Conservation (phyloP, 768 basidiomycete species). For the Russula foetens region DNA sequence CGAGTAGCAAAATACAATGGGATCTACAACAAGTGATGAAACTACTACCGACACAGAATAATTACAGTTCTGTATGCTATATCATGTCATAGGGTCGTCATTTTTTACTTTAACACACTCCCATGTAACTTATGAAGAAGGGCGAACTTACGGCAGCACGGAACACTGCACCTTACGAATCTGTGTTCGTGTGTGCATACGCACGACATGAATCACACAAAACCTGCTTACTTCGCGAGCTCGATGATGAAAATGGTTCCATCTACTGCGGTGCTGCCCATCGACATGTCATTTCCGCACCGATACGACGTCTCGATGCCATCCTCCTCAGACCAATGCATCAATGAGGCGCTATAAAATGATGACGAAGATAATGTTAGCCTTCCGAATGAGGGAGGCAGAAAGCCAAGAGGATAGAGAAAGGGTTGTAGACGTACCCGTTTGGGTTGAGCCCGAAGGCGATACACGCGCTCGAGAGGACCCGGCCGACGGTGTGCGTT, state of each 20-base stretch:
- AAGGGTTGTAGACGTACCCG: background rate
- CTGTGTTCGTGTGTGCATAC: background rate
- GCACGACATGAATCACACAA: background rate
- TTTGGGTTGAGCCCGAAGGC: constrained; percentile 2
- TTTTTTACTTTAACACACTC: no score
- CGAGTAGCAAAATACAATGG: no score
- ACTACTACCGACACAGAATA: no score
- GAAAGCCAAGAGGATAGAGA: background rate
- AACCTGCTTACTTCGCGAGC: constrained; percentile 10
- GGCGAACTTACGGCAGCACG: no score
- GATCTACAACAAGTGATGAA: no score
- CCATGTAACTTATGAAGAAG: no score
- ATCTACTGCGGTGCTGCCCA: constrained; percentile 6
- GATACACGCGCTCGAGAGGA: constrained; percentile 12
- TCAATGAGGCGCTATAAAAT: background rate
- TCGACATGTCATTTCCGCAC: constrained; percentile 1
- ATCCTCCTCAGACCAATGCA: constrained; percentile 4
- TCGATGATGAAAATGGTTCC: constrained; percentile 6
- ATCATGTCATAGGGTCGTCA: no score
- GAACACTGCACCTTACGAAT: background rate
- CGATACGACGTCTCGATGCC: background rate
- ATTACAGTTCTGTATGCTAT: no score
- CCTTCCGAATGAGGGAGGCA: background rate
- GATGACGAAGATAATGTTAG: background rate
- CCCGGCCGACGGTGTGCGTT: constrained; percentile 10